A percentile compares a stretch with the other conserved stretches of the same genome.
Evolutionary conservation across 2,329 filamentous ascomycete species (phyloP).

Genomic region (Trichoderma polysporum): DNA sequence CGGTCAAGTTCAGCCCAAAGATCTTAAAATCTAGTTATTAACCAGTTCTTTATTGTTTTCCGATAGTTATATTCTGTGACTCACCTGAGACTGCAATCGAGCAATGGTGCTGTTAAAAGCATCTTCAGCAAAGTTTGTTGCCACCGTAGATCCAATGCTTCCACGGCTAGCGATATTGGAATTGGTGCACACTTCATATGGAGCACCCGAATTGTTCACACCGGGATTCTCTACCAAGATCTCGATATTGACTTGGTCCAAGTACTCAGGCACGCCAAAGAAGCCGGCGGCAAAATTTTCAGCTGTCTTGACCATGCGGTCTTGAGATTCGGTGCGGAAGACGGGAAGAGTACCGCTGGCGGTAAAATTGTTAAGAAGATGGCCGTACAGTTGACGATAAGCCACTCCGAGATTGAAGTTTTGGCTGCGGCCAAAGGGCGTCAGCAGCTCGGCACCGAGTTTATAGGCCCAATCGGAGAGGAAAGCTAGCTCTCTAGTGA

Average conservation of each 20-base stretch:
- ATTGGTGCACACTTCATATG: neutral
- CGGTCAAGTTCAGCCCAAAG: neutral
- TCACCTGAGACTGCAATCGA: neutral
- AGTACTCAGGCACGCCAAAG: neutral
- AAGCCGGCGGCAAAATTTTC: neutral
- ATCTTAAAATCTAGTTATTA: neutral
- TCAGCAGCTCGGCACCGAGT: constrained; percentile 6
- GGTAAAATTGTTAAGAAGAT: neutral
- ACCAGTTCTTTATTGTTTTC: neutral
- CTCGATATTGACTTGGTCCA: neutral
- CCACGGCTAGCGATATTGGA: neutral
- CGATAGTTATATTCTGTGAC: neutral
- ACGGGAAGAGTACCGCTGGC: neutral
- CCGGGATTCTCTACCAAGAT: neutral
- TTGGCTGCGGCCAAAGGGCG: constrained; percentile 9
- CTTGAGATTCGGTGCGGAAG: constrained; percentile 3
- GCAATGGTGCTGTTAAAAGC: neutral
- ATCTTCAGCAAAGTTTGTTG: neutral
- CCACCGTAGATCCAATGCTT: neutral
- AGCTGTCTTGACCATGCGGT: neutral
- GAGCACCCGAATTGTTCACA: neutral
- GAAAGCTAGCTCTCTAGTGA: neutral
- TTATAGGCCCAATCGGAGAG: neutral
- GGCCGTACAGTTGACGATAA: neutral
- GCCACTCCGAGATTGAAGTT: constrained; percentile 14